A percentile compares a stretch with the other conserved stretches of the same genome.
Evolutionary conservation across 345 rosid genomes (phyloP).

Genomic region (Murraya koenigii): DNA sequence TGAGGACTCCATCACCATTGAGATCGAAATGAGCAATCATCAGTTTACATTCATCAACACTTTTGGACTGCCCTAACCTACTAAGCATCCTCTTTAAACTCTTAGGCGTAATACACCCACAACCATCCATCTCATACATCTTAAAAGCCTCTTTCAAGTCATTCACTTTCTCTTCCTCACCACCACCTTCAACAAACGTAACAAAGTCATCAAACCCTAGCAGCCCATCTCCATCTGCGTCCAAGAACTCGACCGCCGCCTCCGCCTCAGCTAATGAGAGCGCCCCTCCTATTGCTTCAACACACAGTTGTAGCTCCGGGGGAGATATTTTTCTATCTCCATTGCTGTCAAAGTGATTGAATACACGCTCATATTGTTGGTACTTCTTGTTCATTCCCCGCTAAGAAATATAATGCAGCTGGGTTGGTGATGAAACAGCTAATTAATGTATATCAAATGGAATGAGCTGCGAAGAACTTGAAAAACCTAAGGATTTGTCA

Average conservation of each 20-base stretch:
- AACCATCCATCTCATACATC: constrained; percentile 45
- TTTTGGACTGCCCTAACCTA: constrained; percentile 46
- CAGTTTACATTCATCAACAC: constrained; percentile 41
- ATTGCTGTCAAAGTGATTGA: constrained; percentile 41
- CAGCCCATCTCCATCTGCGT: constrained; percentile 40
- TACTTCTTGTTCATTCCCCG: constrained; percentile 15
- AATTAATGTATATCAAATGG: neutral
- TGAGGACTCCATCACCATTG: constrained; percentile 56
- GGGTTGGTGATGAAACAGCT: neutral
- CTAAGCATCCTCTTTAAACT: constrained; percentile 58
- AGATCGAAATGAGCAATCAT: constrained; percentile 60
- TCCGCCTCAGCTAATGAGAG: constrained; percentile 30
- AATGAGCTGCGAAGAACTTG: too few relatives aligned
- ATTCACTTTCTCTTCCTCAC: constrained; percentile 42
- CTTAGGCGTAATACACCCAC: constrained; percentile 52
- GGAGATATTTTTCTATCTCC: constrained; percentile 51
- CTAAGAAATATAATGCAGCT: neutral
- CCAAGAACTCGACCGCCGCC: constrained; percentile 22
- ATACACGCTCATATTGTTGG: constrained; percentile 39
- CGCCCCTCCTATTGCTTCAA: constrained; percentile 36
- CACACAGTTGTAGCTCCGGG: constrained; percentile 39
- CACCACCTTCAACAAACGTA: constrained; percentile 42
- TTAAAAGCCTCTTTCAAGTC: constrained; percentile 55
- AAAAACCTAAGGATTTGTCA: too few relatives aligned
- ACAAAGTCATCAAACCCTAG: constrained; percentile 55